Percentiles rank a stretch among this genome's conserved stretches.
phyloP scores from a whole-genome alignment of 441 rosid species.

The Bocquillonia castaneifolia region DNA sequence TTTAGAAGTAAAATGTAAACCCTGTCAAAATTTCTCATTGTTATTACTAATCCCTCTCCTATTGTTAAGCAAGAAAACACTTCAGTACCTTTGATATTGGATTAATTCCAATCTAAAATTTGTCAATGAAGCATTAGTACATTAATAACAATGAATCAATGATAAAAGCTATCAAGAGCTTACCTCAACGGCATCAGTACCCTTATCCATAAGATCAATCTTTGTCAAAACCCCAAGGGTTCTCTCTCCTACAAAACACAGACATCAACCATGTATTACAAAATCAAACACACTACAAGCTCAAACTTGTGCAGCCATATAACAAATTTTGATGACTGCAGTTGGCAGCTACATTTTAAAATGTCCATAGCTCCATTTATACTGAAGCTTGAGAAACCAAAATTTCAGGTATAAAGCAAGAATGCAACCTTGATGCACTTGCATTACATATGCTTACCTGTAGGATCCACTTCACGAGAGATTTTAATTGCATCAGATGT shows the following conservation, averaged over 20 bases:
- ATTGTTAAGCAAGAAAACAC: background rate
- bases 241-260: conserved; percentile 75
- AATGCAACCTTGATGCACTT: background rate
- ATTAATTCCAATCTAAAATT: background rate
- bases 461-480: conserved; percentile 92
- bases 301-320: background rate
- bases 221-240: conserved; percentile 93
- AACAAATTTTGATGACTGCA: background rate
- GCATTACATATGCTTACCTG: conserved; percentile 54
- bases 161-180: conserved; percentile 34
- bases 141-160: background rate
- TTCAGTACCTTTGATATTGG: background rate
- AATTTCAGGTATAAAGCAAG: background rate
- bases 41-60: background rate
- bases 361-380: background rate
- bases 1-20: too few species aligned
- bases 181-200: conserved; percentile 96
- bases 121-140: background rate
- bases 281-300: conserved; percentile 3
- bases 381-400: background rate
- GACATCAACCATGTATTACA: background rate
- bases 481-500: conserved; percentile 96
- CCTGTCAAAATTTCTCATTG: background rate
- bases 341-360: background rate
- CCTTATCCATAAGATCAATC: conserved; percentile 98